phyloP scores from a whole-genome alignment of 2,329 filamentous ascomycete species.

The Acarospora socialis region DNA sequence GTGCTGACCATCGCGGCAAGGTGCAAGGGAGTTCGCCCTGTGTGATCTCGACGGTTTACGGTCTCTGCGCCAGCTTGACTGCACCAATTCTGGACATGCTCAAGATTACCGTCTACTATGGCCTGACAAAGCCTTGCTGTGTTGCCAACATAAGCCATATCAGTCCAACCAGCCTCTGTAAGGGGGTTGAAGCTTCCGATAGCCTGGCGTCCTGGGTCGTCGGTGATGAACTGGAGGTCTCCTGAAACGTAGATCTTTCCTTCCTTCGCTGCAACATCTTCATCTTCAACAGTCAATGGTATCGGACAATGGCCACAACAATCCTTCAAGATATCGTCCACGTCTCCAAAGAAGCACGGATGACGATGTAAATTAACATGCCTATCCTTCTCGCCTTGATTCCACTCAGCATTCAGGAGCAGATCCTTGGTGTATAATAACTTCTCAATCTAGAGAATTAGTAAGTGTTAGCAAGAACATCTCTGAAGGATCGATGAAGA shows the following conservation, averaged over 20 bases:
- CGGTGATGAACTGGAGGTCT: constrained; percentile 57
- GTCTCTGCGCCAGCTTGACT: constrained; percentile 54
- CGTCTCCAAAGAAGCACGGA: constrained; percentile 69
- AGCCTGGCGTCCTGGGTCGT: constrained; percentile 65
- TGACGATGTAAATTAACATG: constrained; percentile 67
- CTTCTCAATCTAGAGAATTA: constrained; percentile 73
- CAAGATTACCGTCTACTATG: constrained; percentile 59
- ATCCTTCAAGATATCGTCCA: constrained; percentile 60
- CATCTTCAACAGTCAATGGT: constrained; percentile 55
- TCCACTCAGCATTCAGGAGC: constrained; percentile 77
- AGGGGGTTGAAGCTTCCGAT: constrained; percentile 66
- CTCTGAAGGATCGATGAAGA: no score
- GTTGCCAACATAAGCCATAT: constrained; percentile 79
- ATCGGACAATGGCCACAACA: constrained; percentile 69
- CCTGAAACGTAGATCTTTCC: constrained; percentile 64
- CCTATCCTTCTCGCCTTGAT: constrained; percentile 59
- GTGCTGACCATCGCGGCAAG: constrained; percentile 57
- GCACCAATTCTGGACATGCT: constrained; percentile 56
- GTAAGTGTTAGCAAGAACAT: no score
- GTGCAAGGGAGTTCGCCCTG: constrained; percentile 64
- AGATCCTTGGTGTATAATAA: constrained; percentile 70
- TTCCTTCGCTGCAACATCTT: constrained; percentile 56
- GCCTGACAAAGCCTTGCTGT: constrained; percentile 65
- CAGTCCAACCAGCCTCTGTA: constrained; percentile 73
- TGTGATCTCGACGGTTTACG: constrained; percentile 63